Evolutionary conservation across 2,329 filamentous ascomycete species (phyloP).

Genomic region (Neopestalotiopsis rosae): DNA sequence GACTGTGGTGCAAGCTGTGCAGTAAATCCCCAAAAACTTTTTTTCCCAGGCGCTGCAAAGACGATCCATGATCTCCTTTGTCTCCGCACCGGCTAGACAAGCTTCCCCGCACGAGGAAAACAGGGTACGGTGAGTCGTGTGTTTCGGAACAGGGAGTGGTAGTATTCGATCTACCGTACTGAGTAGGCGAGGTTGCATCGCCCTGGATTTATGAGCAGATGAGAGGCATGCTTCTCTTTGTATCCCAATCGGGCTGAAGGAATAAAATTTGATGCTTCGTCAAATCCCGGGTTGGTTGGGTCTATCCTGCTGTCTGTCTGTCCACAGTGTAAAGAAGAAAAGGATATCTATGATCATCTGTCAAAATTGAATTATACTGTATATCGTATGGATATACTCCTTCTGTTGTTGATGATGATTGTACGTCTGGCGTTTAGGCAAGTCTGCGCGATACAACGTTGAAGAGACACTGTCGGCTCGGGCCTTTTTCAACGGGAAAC

Average conservation of each 20-base stretch:
- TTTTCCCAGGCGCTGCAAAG: not conserved
- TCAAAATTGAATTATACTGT: too few relatives aligned
- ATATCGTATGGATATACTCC: too few relatives aligned
- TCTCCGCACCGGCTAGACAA: constrained; percentile 14
- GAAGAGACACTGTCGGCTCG: too few relatives aligned
- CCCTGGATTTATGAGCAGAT: not conserved
- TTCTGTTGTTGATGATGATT: too few relatives aligned
- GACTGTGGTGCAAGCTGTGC: not conserved
- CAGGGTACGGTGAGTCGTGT: not conserved
- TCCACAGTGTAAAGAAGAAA: too few relatives aligned
- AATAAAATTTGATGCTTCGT: not conserved
- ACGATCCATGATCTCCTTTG: constrained; percentile 2
- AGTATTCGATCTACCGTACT: not conserved
- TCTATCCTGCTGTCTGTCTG: too few relatives aligned
- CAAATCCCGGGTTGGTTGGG: too few relatives aligned
- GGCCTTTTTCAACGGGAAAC: too few relatives aligned
- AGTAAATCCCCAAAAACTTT: constrained; percentile 2
- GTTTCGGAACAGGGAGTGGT: not conserved
- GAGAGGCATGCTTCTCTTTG: not conserved
- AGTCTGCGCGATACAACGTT: too few relatives aligned
- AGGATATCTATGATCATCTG: too few relatives aligned
- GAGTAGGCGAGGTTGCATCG: not conserved
- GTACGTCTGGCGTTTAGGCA: too few relatives aligned
- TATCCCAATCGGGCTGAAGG: not conserved
- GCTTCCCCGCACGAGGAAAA: constrained; percentile 14